Evolutionary conservation across 768 basidiomycete genomes (phyloP), one percentile per base, ranked within the genome.

Genomic region (Tylopilus intermedius): DNA sequence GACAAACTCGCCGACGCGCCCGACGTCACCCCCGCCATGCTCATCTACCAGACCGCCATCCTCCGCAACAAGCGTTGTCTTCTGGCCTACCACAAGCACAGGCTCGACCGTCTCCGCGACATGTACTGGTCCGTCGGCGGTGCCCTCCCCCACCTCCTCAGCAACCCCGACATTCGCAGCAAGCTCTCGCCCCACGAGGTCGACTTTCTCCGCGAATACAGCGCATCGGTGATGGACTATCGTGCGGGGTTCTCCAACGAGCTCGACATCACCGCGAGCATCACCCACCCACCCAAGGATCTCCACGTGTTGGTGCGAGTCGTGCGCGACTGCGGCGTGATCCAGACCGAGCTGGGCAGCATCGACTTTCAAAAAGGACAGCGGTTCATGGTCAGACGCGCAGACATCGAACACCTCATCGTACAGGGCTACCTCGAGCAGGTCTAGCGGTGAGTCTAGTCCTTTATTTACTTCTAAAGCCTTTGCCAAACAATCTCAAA

Each of bases 41-140:
- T 91, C 61, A 81, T 97, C 63, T 84, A 89, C 66, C 91, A 95
- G 70, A 90, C 94, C 8, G 84, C 90, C 35, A 87, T 95, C 60
- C 76, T 85, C 38, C 83, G 94, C 56, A 96, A 98, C 76, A 96
- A 95, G 68, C 87, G 96, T n/a, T 93, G 91, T 67, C 78, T 98
- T 4, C 81, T 97, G 42, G 93, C 92, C 0, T 99, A 98, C 71
- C 92, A 97, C 69, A 73, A 81, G 24, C 91, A 94, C 72, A 81
- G 95, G 50, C 71, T 91, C 37, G 87, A 91, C 65, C 82, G 84
- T 48, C 79, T 98, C 48, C 80, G 84, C 53, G 86, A 92, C 63
- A 78, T 90, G 74, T 96, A 91, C 72, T 98, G 95, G 95, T 74
- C 81, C 11, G 80, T 84, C 8, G 90, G 90, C 15, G 94, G 92